A percentile compares a stretch with the other conserved stretches of the same genome.
Evolutionary conservation across 768 basidiomycete species (phyloP).

Genomic region (Amanita muscaria): DNA sequence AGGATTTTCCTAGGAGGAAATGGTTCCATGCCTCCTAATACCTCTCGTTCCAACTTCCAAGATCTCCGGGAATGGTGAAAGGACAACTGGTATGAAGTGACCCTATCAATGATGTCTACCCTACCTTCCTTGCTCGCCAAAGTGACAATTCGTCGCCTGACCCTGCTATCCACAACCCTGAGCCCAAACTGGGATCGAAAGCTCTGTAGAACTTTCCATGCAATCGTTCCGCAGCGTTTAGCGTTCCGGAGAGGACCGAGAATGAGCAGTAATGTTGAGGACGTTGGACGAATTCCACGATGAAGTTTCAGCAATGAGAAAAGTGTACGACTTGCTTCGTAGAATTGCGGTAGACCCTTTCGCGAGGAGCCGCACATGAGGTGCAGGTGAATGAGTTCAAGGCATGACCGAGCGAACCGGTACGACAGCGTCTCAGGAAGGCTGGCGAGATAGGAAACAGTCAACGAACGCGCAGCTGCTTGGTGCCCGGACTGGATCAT

Average conservation of each 20-base stretch:
- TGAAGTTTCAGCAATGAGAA: constrained; percentile 36
- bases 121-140: constrained; percentile 62
- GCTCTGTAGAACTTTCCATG: constrained; percentile 31
- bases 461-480: constrained; percentile 34
- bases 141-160: constrained; percentile 48
- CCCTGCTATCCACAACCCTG: constrained; percentile 44
- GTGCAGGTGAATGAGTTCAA: constrained; percentile 50
- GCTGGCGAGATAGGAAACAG: constrained; percentile 37
- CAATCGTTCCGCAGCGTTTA: constrained; percentile 47
- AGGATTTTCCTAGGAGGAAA: constrained; percentile 8
- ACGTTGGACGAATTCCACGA: constrained; percentile 43
- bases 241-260: constrained; percentile 42
- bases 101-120: constrained; percentile 35
- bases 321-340: constrained; percentile 35
- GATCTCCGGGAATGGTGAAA: constrained; percentile 8
- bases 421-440: constrained; percentile 36
- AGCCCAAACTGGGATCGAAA: constrained; percentile 52
- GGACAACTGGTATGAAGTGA: constrained; percentile 16
- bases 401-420: constrained; percentile 26
- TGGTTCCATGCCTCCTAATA: constrained; percentile 12
- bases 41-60: constrained; percentile 15
- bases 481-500: constrained; percentile 35
- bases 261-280: constrained; percentile 51
- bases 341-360: constrained; percentile 34
- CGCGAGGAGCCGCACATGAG: constrained; percentile 26